Percentiles rank a stretch among this genome's conserved stretches.
phyloP scores from a whole-genome alignment of 2,329 filamentous ascomycete species.

The Monosporascus sp. region DNA sequence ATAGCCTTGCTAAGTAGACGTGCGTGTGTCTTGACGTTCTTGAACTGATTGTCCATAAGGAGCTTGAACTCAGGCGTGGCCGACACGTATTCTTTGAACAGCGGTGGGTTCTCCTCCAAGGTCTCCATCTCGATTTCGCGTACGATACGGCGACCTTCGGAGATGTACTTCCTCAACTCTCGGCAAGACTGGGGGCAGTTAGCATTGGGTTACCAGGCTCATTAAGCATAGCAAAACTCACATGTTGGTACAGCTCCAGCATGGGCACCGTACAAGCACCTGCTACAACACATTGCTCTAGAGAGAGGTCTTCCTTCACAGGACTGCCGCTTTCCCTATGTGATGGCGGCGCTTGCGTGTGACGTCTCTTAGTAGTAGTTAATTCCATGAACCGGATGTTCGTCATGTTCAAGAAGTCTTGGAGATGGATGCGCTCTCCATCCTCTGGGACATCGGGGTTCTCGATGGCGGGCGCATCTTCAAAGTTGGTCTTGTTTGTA shows the following conservation, averaged over 20 bases:
- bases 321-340: slow-evolving; percentile 38
- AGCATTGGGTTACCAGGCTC: slow-evolving; percentile 13
- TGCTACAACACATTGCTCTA: slow-evolving; percentile 80
- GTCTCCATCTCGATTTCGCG: slow-evolving; percentile 88
- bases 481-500: slow-evolving; percentile 37
- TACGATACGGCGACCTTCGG: slow-evolving; percentile 84
- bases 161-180: slow-evolving; percentile 95
- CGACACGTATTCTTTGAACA: slow-evolving; percentile 88
- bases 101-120: slow-evolving; percentile 79
- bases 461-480: slow-evolving; percentile 36
- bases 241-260: slow-evolving; percentile 90
- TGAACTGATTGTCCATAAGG: slow-evolving; percentile 94
- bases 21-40: slow-evolving; percentile 92
- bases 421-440: slow-evolving; percentile 68
- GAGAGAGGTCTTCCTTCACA: slow-evolving; percentile 47
- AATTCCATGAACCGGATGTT: slow-evolving; percentile 98
- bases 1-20: slow-evolving; percentile 87
- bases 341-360: slow-evolving; percentile 64
- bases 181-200: slow-evolving; percentile 62
- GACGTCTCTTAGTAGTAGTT: slow-evolving; percentile 88
- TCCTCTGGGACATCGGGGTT: slow-evolving; percentile 40
- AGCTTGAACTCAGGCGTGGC: slow-evolving; percentile 77
- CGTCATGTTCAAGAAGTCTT: slow-evolving; percentile 91
- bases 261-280: slow-evolving; percentile 89
- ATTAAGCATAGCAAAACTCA: slow-evolving; percentile 33